A percentile compares a stretch with the other conserved stretches of the same genome.
Conservation (phyloP, 805 yeast species). For the Candida anglica region DNA sequence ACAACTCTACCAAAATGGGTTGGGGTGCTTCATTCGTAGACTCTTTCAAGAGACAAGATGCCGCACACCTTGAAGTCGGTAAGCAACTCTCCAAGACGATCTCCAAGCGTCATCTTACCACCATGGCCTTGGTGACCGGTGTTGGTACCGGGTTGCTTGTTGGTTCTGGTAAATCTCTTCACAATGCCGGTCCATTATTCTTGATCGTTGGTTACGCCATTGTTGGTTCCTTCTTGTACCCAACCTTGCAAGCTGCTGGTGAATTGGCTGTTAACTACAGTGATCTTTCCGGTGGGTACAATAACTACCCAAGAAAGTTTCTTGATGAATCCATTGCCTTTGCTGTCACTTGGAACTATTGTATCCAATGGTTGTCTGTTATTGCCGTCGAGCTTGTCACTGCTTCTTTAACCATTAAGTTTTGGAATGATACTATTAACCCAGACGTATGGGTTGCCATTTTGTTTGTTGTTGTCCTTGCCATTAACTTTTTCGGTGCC, state of each 20-base stretch:
- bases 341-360: constrained; percentile 60
- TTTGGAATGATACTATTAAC: constrained; percentile 46
- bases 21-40: constrained; percentile 13
- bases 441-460: constrained; percentile 57
- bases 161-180: constrained; percentile 34
- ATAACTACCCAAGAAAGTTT: constrained; percentile 50
- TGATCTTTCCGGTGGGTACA: constrained; percentile 59
- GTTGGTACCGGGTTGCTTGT: constrained; percentile 42
- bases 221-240: constrained; percentile 31
- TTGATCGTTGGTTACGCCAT: constrained; percentile 29
- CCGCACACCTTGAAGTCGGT: constrained; percentile 13
- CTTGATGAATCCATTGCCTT: constrained; percentile 57
- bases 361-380: constrained; percentile 60
- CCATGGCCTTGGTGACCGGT: constrained; percentile 34
- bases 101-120: constrained; percentile 37
- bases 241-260: constrained; percentile 39
- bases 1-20: neutral
- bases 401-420: constrained; percentile 57
- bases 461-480: constrained; percentile 42
- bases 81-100: constrained; percentile 23
- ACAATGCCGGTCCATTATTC: constrained; percentile 34
- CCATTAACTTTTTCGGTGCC: constrained; percentile 44
- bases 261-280: constrained; percentile 58
- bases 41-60: constrained; percentile 18
- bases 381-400: constrained; percentile 63